These are phyloP conservation scores for Neurospora intermedia DNA, from an alignment of 495 filamentous ascomycete species.

Conservation along the genomic window DNA sequence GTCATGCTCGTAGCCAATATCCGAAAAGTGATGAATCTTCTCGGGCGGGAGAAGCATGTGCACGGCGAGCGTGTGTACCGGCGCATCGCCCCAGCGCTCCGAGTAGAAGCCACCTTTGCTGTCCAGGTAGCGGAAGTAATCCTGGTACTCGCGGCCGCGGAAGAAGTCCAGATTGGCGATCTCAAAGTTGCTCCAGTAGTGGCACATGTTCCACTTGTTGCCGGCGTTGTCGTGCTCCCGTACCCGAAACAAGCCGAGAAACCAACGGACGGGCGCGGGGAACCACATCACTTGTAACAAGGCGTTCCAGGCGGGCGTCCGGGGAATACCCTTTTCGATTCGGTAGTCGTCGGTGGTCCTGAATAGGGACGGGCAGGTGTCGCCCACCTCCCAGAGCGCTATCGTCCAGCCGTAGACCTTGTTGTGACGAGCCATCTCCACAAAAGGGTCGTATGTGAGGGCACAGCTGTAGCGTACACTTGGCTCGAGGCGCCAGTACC, in stretches of 20 bases:
- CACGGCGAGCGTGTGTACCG: slow-evolving; percentile 42
- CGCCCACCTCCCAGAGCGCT: slow-evolving; percentile 37
- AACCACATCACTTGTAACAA: slow-evolving; percentile 27
- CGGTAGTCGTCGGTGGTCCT: slow-evolving; percentile 35
- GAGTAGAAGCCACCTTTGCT: slow-evolving; percentile 41
- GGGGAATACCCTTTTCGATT: slow-evolving; percentile 19
- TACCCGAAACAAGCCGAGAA: slow-evolving; percentile 23
- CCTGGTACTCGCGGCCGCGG: slow-evolving; percentile 34
- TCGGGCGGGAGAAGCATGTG: slow-evolving; percentile 38
- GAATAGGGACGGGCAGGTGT: slow-evolving; percentile 41
- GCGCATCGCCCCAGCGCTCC: slow-evolving; percentile 49
- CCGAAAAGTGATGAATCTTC: slow-evolving; percentile 42
- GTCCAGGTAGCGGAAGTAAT: slow-evolving; percentile 39
- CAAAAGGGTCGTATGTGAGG: slow-evolving; percentile 46
- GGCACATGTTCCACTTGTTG: slow-evolving; percentile 41
- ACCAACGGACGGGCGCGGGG: slow-evolving; percentile 28
- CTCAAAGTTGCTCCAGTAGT: slow-evolving; percentile 51
- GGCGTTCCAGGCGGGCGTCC: slow-evolving; percentile 30
- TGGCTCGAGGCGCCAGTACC: slow-evolving; percentile 47
- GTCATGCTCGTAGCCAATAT: slow-evolving; percentile 44
- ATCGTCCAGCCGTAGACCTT: slow-evolving; percentile 45
- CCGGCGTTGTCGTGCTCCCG: slow-evolving; percentile 23
- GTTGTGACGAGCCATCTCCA: slow-evolving; percentile 38
- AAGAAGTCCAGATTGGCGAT: slow-evolving; percentile 46
- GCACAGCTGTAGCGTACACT: slow-evolving; percentile 42